Evolutionary conservation across 441 rosid genomes (phyloP), one percentile per base, ranked within the genome.

Genomic region (Adansonia madagascariensis): DNA sequence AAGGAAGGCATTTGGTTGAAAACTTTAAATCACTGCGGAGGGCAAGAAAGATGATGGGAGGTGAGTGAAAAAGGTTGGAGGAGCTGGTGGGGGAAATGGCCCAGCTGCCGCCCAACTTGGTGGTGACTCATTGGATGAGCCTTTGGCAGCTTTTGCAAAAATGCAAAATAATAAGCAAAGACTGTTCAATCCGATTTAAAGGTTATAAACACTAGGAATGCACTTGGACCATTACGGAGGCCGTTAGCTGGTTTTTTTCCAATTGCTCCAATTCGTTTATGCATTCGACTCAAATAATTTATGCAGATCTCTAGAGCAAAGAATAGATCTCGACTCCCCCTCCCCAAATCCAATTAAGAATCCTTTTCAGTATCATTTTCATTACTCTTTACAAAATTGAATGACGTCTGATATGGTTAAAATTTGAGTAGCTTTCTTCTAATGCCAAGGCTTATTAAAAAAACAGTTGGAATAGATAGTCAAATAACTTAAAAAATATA

Each of bases 11-110:
- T 31, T 71, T 11, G 50, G 62, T 53, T 71, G 75, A 17, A 53
- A 71, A 53, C 31, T 31, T 71, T n/a, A 53, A 52, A 53, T 71
- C 62, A 52, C 8, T 53, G 49, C 55, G 47, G 75, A 35, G 75
- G 49, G 47, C 75, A 53, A 24, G 22, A 18, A 53, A 71, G 62
- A 17, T 71, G 5, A 27, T 35, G 41, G 41, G 41, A 35, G 41
- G 41, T 35, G 6, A 35, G 41, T 35, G 41, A 35, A 35, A 35
- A 35, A 35, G 41, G 41, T 35, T 35, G 41, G 41, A 35, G 65
- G 65, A 61, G 64, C 39, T 10, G 5, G 69, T 64, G 22, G 17
- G 27, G 3, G 50, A 41, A 60, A 44, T 17, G 71, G 71, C 52
- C 71, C 27, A 3, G 12, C 27, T 43, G 71, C 52, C 52, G 52